phyloP scores from a whole-genome alignment of 2,329 filamentous ascomycete species.

The Coleophoma eucalyptorum region DNA sequence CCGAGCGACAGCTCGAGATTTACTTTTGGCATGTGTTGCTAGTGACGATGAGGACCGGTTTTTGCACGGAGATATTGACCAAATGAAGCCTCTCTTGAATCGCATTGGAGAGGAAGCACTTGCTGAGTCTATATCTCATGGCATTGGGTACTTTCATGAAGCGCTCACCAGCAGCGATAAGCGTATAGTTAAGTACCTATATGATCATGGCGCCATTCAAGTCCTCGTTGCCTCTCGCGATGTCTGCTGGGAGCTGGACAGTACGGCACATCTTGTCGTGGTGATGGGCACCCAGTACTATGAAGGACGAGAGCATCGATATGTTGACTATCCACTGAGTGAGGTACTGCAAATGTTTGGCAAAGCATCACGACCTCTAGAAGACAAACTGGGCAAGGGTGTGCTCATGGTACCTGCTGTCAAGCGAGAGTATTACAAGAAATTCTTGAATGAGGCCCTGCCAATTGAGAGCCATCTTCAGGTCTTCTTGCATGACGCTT shows the following conservation, averaged over 20 bases:
- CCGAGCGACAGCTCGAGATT: constrained; percentile 78
- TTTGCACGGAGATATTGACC: constrained; percentile 76
- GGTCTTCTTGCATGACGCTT: constrained; percentile 88
- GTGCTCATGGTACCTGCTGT: constrained; percentile 96
- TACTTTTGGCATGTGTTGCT: constrained; percentile 81
- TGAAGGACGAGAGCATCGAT: constrained; percentile 93
- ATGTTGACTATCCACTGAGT: constrained; percentile 91
- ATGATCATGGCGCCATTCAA: constrained; percentile 69
- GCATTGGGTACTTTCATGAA: constrained; percentile 96
- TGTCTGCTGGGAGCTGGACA: constrained; percentile 93
- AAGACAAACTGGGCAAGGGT: constrained; percentile 79
- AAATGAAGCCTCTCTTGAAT: constrained; percentile 77
- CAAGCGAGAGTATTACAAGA: constrained; percentile 97
- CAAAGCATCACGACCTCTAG: constrained; percentile 75
- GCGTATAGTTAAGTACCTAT: constrained; percentile 89
- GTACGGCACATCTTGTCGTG: constrained; percentile 83
- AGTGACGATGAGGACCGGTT: constrained; percentile 94
- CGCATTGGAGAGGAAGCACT: constrained; percentile 83
- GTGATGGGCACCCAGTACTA: constrained; percentile 99
- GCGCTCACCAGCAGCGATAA: constrained; percentile 86
- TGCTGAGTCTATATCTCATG: constrained; percentile 85
- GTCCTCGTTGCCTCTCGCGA: constrained; percentile 75
- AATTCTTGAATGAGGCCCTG: constrained; percentile 93
- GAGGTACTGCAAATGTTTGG: constrained; percentile 98
- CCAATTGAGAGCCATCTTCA: constrained; percentile 94